Base-by-base conservation (phyloP, 1,284 basidiomycete species). In the Boletus hoseneyae region DNA sequence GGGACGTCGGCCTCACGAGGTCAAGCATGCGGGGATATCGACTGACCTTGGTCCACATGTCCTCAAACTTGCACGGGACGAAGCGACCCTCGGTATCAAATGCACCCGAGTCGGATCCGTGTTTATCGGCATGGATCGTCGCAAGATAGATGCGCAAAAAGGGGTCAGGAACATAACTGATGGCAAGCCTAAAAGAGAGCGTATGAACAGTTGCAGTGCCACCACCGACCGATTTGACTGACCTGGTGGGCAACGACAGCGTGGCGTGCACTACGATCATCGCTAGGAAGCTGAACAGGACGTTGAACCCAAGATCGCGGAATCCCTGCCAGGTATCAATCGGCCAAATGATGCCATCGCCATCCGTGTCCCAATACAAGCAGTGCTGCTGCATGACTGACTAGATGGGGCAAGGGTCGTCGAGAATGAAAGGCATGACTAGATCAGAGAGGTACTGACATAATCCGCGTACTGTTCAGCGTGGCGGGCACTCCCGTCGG, bases 311-410 rank as follows among this genome's bases (percentile, higher is more conserved):
- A 19, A 78, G 67, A 39, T 66, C 65, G 47, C 68, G 64, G 57
- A 77, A 73, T 7, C 69, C 72, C 23, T 62, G 62, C 62, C 65
- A 75, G 11, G 77, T 78, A 51, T 78, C 73, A 11, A 59, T 56
- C 3, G 76, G 77, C 69, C 73, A 77, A 44, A 78, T 69, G 36
- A 77, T 52, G 15, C 74, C 72, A 50, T 78, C 75, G 10, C 44
- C 21, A 54, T 74, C 75, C 11, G 54, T 55, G 45, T 76, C 75
- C 57, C 76, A 76, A 56, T 72, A 76, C 15, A 64, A 47, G 54
- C 69, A 66, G 55, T 77, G 75, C 52, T 73, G 73, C 52, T 76
- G 73, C 56, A 77, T 50, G 40, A 67, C 63, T 9, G 63, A 65
- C 63, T 65, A 41, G 11, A 38, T 18, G 21, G 16, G 15, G 3